Conservation (phyloP, 2,329 filamentous ascomycete genomes). For the Trichoderma harzianum region DNA sequence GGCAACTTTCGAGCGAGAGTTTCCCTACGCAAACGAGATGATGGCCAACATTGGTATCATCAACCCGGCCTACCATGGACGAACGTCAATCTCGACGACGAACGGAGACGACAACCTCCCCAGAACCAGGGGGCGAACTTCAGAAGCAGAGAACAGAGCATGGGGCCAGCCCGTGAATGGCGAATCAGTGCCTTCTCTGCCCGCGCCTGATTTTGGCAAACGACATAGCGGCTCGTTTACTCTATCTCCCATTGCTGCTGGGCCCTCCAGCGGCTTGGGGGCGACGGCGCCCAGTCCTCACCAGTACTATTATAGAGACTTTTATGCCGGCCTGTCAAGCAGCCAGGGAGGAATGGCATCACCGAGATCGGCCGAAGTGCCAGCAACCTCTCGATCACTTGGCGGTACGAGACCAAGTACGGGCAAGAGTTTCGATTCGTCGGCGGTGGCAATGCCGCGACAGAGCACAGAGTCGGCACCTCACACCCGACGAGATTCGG, state of each 20-base stretch:
- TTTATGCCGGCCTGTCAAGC: slow-evolving; percentile 39
- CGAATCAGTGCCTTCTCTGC: slow-evolving; percentile 60
- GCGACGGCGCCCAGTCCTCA: slow-evolving; percentile 45
- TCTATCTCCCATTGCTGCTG: slow-evolving; percentile 48
- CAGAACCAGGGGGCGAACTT: slow-evolving; percentile 43
- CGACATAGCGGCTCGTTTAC: slow-evolving; percentile 65
- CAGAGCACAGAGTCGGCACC: slow-evolving; percentile 51
- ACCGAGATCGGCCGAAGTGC: slow-evolving; percentile 53
- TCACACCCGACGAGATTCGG: slow-evolving; percentile 51
- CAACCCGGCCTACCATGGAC: slow-evolving; percentile 66
- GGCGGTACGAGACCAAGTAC: slow-evolving; percentile 54
- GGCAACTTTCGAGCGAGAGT: slow-evolving; percentile 74
- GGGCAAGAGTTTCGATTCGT: slow-evolving; percentile 57
- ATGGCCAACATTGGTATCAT: slow-evolving; percentile 70
- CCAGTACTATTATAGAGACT: slow-evolving; percentile 56
- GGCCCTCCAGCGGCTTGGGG: slow-evolving; percentile 20
- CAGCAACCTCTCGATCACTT: slow-evolving; percentile 47
- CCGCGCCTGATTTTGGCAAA: slow-evolving; percentile 63
- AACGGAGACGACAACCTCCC: slow-evolving; percentile 50
- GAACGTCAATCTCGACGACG: slow-evolving; percentile 57
- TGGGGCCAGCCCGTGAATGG: slow-evolving; percentile 59
- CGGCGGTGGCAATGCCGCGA: slow-evolving; percentile 41
- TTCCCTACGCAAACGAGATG: slow-evolving; percentile 69
- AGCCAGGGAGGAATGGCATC: slow-evolving; percentile 56
- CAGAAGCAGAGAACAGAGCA: not conserved